Conservation (phyloP, 1,139 yeast species). For the Yamadazyma oceani region DNA sequence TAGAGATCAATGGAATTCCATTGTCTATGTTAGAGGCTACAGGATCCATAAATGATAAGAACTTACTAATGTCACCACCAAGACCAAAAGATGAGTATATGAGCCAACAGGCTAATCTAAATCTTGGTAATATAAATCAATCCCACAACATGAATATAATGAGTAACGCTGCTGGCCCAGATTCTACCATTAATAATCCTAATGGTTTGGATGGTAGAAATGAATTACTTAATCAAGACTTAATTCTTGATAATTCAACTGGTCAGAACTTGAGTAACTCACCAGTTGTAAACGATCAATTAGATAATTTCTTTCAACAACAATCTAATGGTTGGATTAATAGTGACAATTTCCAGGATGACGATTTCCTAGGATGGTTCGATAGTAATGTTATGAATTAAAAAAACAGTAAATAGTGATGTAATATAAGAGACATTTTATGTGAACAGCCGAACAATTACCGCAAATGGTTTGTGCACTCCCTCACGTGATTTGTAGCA, state of each 20-base stretch:
- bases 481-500: conserved; percentile 12
- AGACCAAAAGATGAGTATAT: conserved; percentile 1
- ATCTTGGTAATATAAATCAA: not conserved
- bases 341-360: conserved; percentile 61
- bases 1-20: conserved; percentile 79
- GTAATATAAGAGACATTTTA: conserved; percentile 2
- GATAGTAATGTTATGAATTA: conserved; percentile 50
- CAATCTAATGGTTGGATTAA: conserved; percentile 79
- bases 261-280: conserved; percentile 1
- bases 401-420: not conserved
- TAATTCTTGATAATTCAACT: not conserved
- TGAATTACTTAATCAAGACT: not conserved
- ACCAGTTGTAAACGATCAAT: conserved; percentile 36
- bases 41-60: conserved; percentile 54
- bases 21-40: conserved; percentile 78
- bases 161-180: not conserved
- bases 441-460: too few species aligned
- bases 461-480: too few species aligned
- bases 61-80: conserved; percentile 1
- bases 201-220: not conserved
- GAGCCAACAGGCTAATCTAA: not conserved
- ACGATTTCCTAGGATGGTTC: conserved; percentile 95
- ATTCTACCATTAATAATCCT: not conserved
- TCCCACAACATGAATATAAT: not conserved
- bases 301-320: conserved; percentile 67